Base-by-base conservation (phyloP, 768 basidiomycete genomes). In the Astraeus odoratus region DNA sequence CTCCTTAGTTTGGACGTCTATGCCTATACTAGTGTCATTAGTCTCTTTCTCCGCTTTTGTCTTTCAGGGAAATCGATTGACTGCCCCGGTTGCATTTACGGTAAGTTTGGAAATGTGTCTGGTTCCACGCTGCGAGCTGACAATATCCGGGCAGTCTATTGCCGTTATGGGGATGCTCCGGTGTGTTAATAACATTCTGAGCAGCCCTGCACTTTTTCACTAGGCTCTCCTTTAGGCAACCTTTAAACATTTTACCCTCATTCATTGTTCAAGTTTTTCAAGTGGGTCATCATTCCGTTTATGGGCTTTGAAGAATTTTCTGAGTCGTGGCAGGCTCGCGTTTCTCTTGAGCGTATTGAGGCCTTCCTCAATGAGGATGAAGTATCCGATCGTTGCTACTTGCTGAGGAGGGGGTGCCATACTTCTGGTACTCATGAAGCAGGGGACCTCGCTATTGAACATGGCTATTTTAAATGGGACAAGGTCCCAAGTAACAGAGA, bases 251-350 rank as follows among this genome's bases (percentile, higher is more conserved):
- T 29, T 80, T 92, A 46, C 87, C 87, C 0, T 68, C 75, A 1
- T 88, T 78, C 70, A 76, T 83, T 39, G 81, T 91, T 9, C 78
- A 84, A 43, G 69, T 89, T 24, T 70, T 90, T 1, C 80, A 83
- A 50, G 67, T 29, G 76, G 79, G 27, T 18, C 29, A 8, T 19
- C 34, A 10, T 26, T 19, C 7, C 20, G 7, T 8, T 39, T 10
- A 20, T 16, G 2, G n/a, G 5, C 35, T 16, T 41, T 10, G 39
- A 25, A 27, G 36, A 34, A 33, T 8, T 33, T 26, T 23, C 31
- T 22, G 16, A 13, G 24, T 5, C 23, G 16, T 26, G 39, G 5
- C 44, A 85, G 70, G 76, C 80, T 3, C 68, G 74, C 10, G 79
- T 89, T 8, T 76, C 83, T 0, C 62, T 86, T 25, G 71, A 80